Evolutionary conservation across 495 filamentous ascomycete species (phyloP).

Genomic region (Durotheca rogersii): DNA sequence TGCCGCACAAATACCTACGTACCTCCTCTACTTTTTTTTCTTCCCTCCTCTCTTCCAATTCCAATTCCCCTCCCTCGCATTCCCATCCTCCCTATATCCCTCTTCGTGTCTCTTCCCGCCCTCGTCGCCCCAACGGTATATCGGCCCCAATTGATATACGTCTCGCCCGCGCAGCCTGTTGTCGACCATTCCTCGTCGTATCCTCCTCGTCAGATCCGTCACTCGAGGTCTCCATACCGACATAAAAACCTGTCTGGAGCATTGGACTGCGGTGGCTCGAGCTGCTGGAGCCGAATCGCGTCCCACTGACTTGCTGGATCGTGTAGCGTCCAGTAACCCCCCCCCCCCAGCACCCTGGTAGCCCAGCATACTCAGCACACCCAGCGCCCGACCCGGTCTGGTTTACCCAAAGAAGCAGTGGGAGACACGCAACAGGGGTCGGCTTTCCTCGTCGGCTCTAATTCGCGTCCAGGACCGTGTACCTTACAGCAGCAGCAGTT

Average conservation of each 20-base stretch:
- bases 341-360: too few species aligned
- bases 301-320: not conserved
- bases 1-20: not conserved
- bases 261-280: not conserved
- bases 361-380: too few species aligned
- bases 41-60: slow-evolving; percentile 9
- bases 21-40: slow-evolving; percentile 12
- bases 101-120: slow-evolving; percentile 23
- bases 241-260: too few species aligned
- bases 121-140: slow-evolving; percentile 2
- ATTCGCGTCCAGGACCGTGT: slow-evolving; percentile 28
- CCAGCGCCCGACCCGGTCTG: too few species aligned
- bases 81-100: slow-evolving; percentile 25
- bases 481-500: too few species aligned
- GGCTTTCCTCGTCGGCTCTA: not conserved
- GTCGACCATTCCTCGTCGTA: too few species aligned
- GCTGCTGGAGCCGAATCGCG: not conserved
- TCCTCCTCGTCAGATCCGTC: too few species aligned
- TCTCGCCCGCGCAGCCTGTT: too few species aligned
- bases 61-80: not conserved
- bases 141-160: not conserved
- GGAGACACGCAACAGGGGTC: slow-evolving; percentile 2
- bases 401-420: slow-evolving; percentile 1
- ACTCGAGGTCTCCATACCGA: too few species aligned
- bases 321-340: not conserved